These are phyloP conservation scores for Pichia exigua DNA, from an alignment of 805 yeast species.

Conservation along the genomic window DNA sequence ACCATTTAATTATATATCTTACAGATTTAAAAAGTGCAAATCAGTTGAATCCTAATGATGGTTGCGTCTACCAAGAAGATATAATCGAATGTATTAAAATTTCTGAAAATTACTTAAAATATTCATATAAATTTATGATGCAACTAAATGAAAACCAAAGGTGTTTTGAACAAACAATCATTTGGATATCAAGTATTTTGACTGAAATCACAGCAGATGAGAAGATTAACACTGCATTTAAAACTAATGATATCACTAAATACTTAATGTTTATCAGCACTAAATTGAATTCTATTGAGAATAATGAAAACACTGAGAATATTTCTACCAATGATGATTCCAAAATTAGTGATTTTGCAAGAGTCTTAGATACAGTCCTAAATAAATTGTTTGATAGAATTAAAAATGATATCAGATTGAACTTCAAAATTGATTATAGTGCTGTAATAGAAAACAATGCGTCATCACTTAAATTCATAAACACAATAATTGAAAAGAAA, in stretches of 20 bases:
- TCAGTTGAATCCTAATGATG: constrained; percentile 28
- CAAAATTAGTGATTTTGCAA: constrained; percentile 7
- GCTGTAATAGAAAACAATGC: neutral
- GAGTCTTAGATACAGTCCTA: constrained; percentile 10
- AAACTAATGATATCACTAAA: constrained; percentile 26
- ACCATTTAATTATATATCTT: constrained; percentile 42
- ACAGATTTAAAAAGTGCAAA: constrained; percentile 35
- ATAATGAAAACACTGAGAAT: neutral
- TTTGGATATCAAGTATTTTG: constrained; percentile 36
- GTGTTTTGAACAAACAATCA: constrained; percentile 36
- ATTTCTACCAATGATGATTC: neutral
- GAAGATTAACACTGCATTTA: constrained; percentile 14
- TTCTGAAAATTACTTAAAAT: constrained; percentile 24
- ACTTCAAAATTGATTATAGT: neutral
- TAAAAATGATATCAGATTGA: constrained; percentile 16
- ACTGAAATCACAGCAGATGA: constrained; percentile 34
- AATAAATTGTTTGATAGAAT: constrained; percentile 14
- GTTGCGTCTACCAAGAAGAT: constrained; percentile 15
- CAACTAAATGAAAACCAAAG: constrained; percentile 39
- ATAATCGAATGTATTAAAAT: constrained; percentile 15
- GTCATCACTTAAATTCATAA: neutral
- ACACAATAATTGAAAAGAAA: neutral
- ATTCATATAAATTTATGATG: constrained; percentile 33
- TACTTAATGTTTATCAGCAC: constrained; percentile 22
- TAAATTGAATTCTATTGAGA: constrained; percentile 2